Evolutionary conservation across 352 stramenopile genomes (phyloP).

Genomic region (Phytophthora pistaciae): DNA sequence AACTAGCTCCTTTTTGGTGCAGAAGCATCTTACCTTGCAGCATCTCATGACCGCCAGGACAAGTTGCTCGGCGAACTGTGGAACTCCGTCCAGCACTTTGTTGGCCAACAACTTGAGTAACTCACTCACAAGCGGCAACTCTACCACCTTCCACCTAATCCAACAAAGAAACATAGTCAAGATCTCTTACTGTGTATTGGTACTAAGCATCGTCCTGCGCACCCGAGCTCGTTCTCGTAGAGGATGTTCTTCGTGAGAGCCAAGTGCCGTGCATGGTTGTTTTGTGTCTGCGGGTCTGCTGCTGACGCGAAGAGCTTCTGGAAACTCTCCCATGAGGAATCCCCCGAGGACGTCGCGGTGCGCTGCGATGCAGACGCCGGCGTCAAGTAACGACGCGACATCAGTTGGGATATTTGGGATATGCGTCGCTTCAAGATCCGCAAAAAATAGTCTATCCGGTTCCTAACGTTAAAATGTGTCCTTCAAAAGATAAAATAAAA

Average conservation of each 20-base stretch:
- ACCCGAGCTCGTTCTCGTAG: slow-evolving; percentile 79
- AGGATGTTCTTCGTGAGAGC: slow-evolving; percentile 83
- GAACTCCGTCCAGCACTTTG: slow-evolving; percentile 58
- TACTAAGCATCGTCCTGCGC: neutral
- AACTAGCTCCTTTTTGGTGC: neutral
- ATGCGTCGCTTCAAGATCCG: neutral
- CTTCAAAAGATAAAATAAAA: too few species aligned
- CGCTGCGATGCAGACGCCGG: slow-evolving; percentile 5
- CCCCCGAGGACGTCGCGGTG: neutral
- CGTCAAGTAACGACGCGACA: slow-evolving; percentile 15
- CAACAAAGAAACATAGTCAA: neutral
- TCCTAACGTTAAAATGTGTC: too few species aligned
- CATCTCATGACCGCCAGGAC: slow-evolving; percentile 51
- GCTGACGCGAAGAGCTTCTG: slow-evolving; percentile 75
- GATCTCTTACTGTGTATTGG: neutral
- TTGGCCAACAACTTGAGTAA: slow-evolving; percentile 64
- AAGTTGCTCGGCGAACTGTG: slow-evolving; percentile 54
- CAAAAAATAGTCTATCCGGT: neutral
- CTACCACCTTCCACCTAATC: slow-evolving; percentile 70
- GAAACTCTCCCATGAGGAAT: slow-evolving; percentile 48
- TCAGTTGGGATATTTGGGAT: neutral
- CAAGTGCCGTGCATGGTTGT: slow-evolving; percentile 73
- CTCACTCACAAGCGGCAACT: slow-evolving; percentile 70
- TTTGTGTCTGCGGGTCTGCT: slow-evolving; percentile 67
- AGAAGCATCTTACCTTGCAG: slow-evolving; percentile 41